Evolutionary conservation across 768 basidiomycete species (phyloP).

Genomic region (Termitomyces sp.): DNA sequence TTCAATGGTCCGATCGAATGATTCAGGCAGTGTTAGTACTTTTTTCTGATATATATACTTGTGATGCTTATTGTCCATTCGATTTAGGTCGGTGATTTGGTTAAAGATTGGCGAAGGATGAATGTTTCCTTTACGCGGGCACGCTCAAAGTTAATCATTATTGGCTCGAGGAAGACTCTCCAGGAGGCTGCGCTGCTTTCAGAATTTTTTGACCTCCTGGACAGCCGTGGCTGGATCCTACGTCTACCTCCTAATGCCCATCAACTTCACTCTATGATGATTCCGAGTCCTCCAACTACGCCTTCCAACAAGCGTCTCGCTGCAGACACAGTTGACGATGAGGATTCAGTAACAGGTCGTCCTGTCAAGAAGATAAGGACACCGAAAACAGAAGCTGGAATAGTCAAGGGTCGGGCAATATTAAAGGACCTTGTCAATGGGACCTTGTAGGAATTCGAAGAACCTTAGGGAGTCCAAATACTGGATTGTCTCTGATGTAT

Average conservation of each 20-base stretch:
- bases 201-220: conserved; percentile 78
- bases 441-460: background rate
- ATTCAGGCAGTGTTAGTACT: conserved; percentile 59
- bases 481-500: too few relatives aligned
- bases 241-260: conserved; percentile 52
- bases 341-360: conserved; percentile 8
- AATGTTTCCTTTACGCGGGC: conserved; percentile 97
- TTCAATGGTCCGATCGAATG: conserved; percentile 89
- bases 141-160: conserved; percentile 81
- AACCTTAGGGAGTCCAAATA: too few relatives aligned
- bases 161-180: conserved; percentile 84
- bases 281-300: conserved; percentile 7
- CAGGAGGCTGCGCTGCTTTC: conserved; percentile 51
- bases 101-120: conserved; percentile 94
- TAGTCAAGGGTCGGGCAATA: conserved; percentile 54
- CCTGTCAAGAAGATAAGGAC: conserved; percentile 32
- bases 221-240: conserved; percentile 67
- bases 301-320: conserved; percentile 22
- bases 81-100: conserved; percentile 78
- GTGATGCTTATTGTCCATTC: background rate
- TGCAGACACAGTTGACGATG: conserved; percentile 12
- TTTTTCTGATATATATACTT: background rate
- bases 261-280: conserved; percentile 33
- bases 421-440: conserved; percentile 43
- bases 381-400: conserved; percentile 27